Evolutionary conservation across 305 asterid species (phyloP).

Genomic region (Solanum aculeatissimum): DNA sequence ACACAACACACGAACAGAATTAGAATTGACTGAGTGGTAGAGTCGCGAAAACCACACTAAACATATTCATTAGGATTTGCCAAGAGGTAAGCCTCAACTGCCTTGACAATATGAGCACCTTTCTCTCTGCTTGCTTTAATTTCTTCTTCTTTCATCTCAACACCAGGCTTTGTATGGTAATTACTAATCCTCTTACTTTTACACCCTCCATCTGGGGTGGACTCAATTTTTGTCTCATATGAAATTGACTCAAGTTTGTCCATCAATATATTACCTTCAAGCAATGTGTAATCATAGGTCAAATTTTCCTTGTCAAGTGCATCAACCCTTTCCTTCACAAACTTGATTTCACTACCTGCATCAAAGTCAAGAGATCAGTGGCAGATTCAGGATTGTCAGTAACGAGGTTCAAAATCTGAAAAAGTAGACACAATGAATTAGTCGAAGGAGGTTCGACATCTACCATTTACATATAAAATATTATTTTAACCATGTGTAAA

Average conservation of each 20-base stretch:
- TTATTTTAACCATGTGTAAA: no score
- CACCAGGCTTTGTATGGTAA: slow-evolving; percentile 12
- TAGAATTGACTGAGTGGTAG: background rate
- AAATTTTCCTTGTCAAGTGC: slow-evolving; percentile 13
- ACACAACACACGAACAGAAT: background rate
- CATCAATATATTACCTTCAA: slow-evolving; percentile 16
- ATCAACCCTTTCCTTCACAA: slow-evolving; percentile 17
- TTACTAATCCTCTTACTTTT: background rate
- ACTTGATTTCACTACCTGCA: slow-evolving; percentile 11
- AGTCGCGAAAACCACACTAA: background rate
- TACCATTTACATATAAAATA: no score
- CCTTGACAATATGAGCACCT: slow-evolving; percentile 38
- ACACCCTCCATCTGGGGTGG: slow-evolving; percentile 15
- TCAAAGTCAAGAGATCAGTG: no score
- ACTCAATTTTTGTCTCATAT: slow-evolving; percentile 14
- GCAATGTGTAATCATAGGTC: slow-evolving; percentile 8
- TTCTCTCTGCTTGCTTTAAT: slow-evolving; percentile 31
- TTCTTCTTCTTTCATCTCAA: slow-evolving; percentile 16
- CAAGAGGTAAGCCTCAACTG: slow-evolving; percentile 45
- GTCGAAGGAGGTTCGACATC: no score
- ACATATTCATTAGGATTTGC: background rate
- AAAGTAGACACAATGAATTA: no score
- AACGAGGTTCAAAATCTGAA: no score
- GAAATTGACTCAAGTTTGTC: slow-evolving; percentile 15
- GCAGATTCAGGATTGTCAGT: no score